phyloP scores from a whole-genome alignment of 257 asterid species.

The Plantago ovata region DNA sequence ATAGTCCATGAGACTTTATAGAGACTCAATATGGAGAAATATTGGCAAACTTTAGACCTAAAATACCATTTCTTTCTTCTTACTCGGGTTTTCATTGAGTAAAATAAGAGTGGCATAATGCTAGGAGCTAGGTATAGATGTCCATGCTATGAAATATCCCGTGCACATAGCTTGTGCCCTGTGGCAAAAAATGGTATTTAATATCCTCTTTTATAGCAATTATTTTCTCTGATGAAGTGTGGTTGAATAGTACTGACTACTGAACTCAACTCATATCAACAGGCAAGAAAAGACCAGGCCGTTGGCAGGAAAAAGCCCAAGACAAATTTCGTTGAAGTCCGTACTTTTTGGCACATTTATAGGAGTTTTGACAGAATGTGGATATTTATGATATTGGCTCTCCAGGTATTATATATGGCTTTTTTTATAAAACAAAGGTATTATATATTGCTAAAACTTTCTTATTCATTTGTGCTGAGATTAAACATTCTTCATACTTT shows the following conservation, averaged over 20 bases:
- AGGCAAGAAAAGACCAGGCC: constrained; percentile 45
- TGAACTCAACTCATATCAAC: constrained; percentile 26
- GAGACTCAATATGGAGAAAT: too few relatives aligned
- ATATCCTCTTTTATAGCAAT: background rate
- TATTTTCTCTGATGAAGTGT: background rate
- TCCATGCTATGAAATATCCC: too few relatives aligned
- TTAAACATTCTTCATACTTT: too few relatives aligned
- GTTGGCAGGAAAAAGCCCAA: constrained; percentile 81
- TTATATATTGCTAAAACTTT: constrained; percentile 5
- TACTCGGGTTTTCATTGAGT: too few relatives aligned
- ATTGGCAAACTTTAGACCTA: too few relatives aligned
- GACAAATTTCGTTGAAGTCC: constrained; percentile 92
- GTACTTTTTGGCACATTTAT: constrained; percentile 94
- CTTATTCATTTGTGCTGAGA: constrained; percentile 1
- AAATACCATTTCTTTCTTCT: too few relatives aligned
- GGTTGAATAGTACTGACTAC: background rate
- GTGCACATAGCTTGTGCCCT: too few relatives aligned
- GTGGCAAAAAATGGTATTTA: too few relatives aligned
- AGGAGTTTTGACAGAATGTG: constrained; percentile 96
- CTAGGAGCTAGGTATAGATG: too few relatives aligned
- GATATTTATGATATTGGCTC: constrained; percentile 82
- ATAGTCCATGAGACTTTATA: too few relatives aligned
- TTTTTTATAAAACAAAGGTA: too few relatives aligned
- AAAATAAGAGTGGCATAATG: too few relatives aligned
- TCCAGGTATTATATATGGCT: constrained; percentile 61